Percentiles rank a stretch among this genome's conserved stretches.
Evolutionary conservation across 805 yeast species (phyloP).

Genomic region (Nakazawaea pomicola): DNA sequence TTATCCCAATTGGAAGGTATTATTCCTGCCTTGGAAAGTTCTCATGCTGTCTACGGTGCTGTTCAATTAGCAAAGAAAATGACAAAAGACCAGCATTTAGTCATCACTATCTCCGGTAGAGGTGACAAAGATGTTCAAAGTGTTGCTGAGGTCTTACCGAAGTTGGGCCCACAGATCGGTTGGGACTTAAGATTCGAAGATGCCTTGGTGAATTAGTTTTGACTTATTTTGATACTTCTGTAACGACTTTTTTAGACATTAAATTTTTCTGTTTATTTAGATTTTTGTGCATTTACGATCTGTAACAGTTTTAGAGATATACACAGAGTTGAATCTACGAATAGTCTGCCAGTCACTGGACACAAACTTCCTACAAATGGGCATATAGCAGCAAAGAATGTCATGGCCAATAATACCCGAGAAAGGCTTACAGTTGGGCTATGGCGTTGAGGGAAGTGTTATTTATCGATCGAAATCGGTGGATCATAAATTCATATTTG

Average conservation of each 20-base stretch:
- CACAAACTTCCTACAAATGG: too few relatives aligned
- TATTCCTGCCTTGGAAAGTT: constrained; percentile 96
- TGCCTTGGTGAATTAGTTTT: constrained; percentile 9
- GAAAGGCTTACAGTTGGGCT: constrained; percentile 34
- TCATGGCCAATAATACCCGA: constrained; percentile 29
- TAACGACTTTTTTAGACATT: not conserved
- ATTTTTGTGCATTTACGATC: too few relatives aligned
- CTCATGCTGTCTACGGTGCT: constrained; percentile 95
- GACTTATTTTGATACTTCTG: not conserved
- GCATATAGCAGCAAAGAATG: constrained; percentile 1
- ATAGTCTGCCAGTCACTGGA: too few relatives aligned
- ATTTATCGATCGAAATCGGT: constrained; percentile 16
- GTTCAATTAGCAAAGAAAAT: constrained; percentile 80
- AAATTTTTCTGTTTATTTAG: not conserved
- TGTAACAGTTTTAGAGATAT: too few relatives aligned
- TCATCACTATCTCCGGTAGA: constrained; percentile 93
- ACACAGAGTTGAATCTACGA: too few relatives aligned
- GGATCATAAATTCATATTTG: constrained; percentile 20
- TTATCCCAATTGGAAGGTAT: constrained; percentile 95
- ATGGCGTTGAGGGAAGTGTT: constrained; percentile 37
- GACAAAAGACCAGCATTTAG: constrained; percentile 71
- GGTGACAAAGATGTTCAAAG: constrained; percentile 99
- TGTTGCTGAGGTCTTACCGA: constrained; percentile 92
- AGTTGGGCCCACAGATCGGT: constrained; percentile 82
- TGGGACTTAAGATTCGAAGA: constrained; percentile 91